A percentile compares a stretch with the other conserved stretches of the same genome.
These are phyloP conservation scores for Penicillium corylophilum DNA, from an alignment of 2,329 filamentous ascomycete genomes.

Conservation along the genomic window DNA sequence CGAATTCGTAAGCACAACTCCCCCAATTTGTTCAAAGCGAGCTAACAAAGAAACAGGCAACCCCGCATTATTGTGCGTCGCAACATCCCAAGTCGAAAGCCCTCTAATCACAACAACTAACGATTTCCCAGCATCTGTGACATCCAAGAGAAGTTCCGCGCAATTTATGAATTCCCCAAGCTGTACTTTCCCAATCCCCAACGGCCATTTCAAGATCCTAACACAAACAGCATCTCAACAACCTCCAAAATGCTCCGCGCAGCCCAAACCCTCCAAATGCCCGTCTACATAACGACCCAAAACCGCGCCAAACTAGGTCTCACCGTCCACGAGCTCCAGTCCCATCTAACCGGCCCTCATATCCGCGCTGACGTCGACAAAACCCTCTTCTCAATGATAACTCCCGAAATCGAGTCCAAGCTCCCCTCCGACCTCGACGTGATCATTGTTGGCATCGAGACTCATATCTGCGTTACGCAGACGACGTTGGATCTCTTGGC, in stretches of 20 bases:
- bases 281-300: conserved; percentile 84
- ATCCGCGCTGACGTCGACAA: conserved; percentile 70
- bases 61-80: conserved; percentile 48
- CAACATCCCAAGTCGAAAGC: background rate
- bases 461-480: conserved; percentile 92
- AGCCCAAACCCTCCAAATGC: conserved; percentile 56
- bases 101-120: background rate
- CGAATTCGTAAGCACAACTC: conserved; percentile 27
- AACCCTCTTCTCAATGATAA: conserved; percentile 84
- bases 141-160: conserved; percentile 89
- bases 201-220: background rate
- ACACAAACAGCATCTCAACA: conserved; percentile 57
- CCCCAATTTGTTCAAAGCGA: background rate
- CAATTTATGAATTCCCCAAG: conserved; percentile 81
- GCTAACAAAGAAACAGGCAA: conserved; percentile 36
- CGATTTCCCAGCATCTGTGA: conserved; percentile 72
- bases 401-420: conserved; percentile 60
- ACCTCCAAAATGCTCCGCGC: conserved; percentile 68
- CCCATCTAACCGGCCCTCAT: conserved; percentile 47
- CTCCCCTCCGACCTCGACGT: conserved; percentile 53
- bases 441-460: conserved; percentile 86
- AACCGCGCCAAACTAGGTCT: conserved; percentile 73
- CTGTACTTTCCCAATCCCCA: conserved; percentile 56
- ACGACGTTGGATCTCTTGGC: conserved; percentile 78
- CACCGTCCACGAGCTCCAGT: conserved; percentile 71